Base-by-base conservation (phyloP, 805 yeast species). In the Pichia kluyveri region DNA sequence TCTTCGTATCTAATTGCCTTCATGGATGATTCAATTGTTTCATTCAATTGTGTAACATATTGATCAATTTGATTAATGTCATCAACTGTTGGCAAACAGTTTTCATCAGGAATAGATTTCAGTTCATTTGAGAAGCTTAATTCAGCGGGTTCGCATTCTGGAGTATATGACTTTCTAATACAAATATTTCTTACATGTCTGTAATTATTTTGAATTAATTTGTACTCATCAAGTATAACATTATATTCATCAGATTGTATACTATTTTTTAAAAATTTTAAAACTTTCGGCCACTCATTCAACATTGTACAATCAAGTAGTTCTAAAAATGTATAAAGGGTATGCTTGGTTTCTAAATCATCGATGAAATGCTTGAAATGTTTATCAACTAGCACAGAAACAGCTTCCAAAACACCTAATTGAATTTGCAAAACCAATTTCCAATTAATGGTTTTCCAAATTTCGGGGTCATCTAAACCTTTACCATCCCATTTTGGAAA, bases 291-390 rank as follows among this genome's bases (percentile, higher is more conserved):
- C 82, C 82, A 78, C 45, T 73, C 74, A 10, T 63, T 60, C 4
- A 65, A 61, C 10, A 84, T 76, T 52, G 83, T 91, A 52, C 78
- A 73, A 56, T 87, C 89, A 64, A 83, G 77, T 9, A 76, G 65
- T 53, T 80, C 81, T 53, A 88, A 65, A 41, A 88, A 68, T 50
- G 81, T 82, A 45, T 84, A 76, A 57, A 87, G 73, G 2, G 75
- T 69, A 5, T 70, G 67, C 55, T 83, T 80, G 56, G 82, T 80
- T 12, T 67, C 63, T 51, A 83, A 59, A 55, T 84, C 86, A 60
- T 81, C 84, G 5, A 82, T 73, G 58, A 90, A 86, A 60, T 86
- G 93, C 30, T 76, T 66, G 61, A 83, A 89, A 60, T 84, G 86
- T 54, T 83, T 82, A 42, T 78, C 73, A 19, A 87, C 78, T 62